Conservation (phyloP, 2,329 filamentous ascomycete species). For the Aphanoascus verrucosus region DNA sequence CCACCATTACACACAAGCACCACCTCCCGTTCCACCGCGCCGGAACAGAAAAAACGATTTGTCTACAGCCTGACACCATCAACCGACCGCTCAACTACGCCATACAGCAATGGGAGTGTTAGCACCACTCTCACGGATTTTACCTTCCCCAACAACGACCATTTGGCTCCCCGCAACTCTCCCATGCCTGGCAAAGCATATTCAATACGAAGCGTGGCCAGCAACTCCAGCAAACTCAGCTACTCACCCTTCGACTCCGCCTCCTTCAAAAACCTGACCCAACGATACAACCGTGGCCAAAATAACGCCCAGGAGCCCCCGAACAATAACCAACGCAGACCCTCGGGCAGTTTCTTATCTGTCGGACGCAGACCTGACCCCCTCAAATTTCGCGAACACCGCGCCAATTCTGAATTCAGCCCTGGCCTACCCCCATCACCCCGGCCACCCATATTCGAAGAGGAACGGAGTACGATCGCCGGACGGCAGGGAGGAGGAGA, state of each 20-base stretch:
- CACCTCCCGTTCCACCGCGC: not conserved
- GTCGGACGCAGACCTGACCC: not conserved
- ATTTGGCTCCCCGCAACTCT: not conserved
- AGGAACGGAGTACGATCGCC: not conserved
- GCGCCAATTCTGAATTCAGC: not conserved
- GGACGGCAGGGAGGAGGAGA: not conserved
- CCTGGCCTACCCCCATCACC: not conserved
- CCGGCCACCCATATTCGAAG: not conserved
- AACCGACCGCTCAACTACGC: not conserved
- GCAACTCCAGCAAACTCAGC: conserved; percentile 16
- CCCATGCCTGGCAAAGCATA: not conserved
- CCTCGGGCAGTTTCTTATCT: conserved; percentile 1
- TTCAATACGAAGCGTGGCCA: conserved; percentile 17
- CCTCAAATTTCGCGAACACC: not conserved
- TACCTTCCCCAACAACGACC: not conserved
- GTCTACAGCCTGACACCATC: conserved; percentile 5
- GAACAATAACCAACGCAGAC: conserved; percentile 3
- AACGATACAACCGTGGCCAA: conserved; percentile 10
- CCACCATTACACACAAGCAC: not conserved
- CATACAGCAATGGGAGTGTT: not conserved
- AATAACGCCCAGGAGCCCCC: not conserved
- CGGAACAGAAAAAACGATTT: conserved; percentile 1
- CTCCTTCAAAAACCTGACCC: conserved; percentile 11
- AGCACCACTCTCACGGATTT: not conserved
- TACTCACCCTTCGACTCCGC: conserved; percentile 12